Conservation (phyloP, 1,139 yeast genomes). For the Kurtzmaniella quercitrusa region DNA sequence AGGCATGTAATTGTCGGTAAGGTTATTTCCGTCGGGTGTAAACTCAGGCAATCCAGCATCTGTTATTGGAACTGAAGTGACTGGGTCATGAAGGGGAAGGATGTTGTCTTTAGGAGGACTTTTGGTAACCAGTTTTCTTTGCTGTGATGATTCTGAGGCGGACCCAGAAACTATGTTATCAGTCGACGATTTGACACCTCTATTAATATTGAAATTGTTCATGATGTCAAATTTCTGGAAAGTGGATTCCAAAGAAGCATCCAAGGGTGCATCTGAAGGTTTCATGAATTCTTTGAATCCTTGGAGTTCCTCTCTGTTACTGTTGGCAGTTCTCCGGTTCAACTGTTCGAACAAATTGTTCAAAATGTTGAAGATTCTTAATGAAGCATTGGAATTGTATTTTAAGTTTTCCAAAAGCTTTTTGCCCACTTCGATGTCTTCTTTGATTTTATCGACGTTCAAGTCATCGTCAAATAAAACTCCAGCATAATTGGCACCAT, state of each 20-base stretch:
- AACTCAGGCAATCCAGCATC: neutral
- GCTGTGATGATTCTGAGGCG: neutral
- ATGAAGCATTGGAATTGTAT: slow-evolving; percentile 72
- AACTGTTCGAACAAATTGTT: slow-evolving; percentile 80
- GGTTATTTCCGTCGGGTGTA: neutral
- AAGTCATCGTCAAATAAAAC: slow-evolving; percentile 55
- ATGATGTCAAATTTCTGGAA: slow-evolving; percentile 33
- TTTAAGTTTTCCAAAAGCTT: slow-evolving; percentile 67
- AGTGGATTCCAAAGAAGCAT: slow-evolving; percentile 22
- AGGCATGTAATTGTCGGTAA: slow-evolving; percentile 48
- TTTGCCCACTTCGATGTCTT: slow-evolving; percentile 80
- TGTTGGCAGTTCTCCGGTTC: slow-evolving; percentile 56
- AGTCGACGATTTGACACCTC: slow-evolving; percentile 1
- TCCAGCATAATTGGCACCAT: slow-evolving; percentile 42
- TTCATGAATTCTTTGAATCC: slow-evolving; percentile 1
- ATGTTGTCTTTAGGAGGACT: neutral
- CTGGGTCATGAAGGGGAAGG: neutral
- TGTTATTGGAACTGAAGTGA: neutral
- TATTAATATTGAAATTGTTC: slow-evolving; percentile 19
- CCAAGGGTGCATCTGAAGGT: slow-evolving; percentile 7
- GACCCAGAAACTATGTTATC: neutral
- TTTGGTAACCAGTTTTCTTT: neutral
- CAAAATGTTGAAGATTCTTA: slow-evolving; percentile 72
- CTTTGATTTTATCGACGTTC: slow-evolving; percentile 62
- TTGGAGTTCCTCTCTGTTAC: slow-evolving; percentile 4